phyloP scores from a whole-genome alignment of 139 green algal species.

The Chlorella sp. region DNA sequence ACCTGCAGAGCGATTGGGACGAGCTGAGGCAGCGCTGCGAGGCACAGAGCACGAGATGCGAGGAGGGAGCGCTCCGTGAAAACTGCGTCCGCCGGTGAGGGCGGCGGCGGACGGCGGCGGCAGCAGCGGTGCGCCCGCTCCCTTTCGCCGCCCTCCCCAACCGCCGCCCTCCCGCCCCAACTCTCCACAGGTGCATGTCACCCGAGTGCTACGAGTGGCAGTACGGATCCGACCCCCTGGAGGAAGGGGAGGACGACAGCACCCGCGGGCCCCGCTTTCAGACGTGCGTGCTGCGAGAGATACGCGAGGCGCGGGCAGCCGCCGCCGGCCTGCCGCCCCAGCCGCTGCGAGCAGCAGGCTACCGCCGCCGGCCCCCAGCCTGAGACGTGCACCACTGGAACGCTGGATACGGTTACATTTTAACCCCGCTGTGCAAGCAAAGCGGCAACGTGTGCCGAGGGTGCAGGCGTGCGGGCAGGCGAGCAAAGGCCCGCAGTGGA shows the following conservation, averaged over 20 bases:
- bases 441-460: too few species aligned
- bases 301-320: background rate
- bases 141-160: background rate
- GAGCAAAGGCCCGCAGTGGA: too few species aligned
- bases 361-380: background rate
- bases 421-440: too few species aligned
- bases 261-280: background rate
- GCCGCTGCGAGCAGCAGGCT: background rate
- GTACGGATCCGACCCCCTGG: background rate
- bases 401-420: too few species aligned
- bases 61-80: background rate
- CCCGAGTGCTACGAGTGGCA: background rate
- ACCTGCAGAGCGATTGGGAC: background rate
- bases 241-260: constrained; percentile 12
- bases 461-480: too few species aligned
- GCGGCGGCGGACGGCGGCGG: background rate
- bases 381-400: background rate
- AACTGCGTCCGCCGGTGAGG: constrained; percentile 12
- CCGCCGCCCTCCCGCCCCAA: background rate
- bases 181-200: constrained; percentile 3
- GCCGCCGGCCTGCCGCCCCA: background rate
- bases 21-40: background rate
- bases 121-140: background rate
- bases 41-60: background rate
- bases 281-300: background rate